Conservation (phyloP, 345 rosid genomes). For the Citrus hindsii region DNA sequence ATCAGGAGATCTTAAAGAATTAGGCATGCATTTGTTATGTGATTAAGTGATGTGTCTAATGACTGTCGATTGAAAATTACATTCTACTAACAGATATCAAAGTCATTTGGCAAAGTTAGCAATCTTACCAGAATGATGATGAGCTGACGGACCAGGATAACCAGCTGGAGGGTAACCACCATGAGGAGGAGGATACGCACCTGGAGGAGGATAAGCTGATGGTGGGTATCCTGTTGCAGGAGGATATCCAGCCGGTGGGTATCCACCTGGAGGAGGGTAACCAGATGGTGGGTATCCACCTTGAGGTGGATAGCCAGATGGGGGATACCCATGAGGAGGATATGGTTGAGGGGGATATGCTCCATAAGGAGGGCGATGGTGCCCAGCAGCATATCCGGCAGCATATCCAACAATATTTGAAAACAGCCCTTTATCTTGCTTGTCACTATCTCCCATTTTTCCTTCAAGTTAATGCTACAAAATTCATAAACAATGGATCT, state of each 20-base stretch:
- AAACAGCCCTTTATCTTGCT: constrained; percentile 57
- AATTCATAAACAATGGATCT: neutral
- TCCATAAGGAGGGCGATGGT: constrained; percentile 20
- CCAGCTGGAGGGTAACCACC: constrained; percentile 62
- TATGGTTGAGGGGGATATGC: constrained; percentile 32
- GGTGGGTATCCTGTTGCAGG: constrained; percentile 19
- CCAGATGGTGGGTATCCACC: constrained; percentile 59
- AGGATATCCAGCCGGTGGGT: constrained; percentile 62
- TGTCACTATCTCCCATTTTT: constrained; percentile 43
- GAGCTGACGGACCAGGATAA: constrained; percentile 56
- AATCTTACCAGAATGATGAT: constrained; percentile 56
- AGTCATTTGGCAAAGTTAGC: neutral
- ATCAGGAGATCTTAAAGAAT: neutral
- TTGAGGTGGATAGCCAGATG: constrained; percentile 39
- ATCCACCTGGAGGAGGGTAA: constrained; percentile 52
- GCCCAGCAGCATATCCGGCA: constrained; percentile 60
- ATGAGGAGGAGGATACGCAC: constrained; percentile 41
- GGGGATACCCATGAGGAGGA: constrained; percentile 38
- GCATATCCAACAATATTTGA: constrained; percentile 66
- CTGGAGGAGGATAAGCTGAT: constrained; percentile 53
- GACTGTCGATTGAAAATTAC: neutral
- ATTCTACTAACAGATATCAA: neutral
- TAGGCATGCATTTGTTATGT: neutral
- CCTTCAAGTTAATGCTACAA: constrained; percentile 15
- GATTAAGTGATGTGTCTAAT: no score